Evolutionary conservation across 306 rosid genomes (phyloP).

Genomic region (Prunus mongolica): DNA sequence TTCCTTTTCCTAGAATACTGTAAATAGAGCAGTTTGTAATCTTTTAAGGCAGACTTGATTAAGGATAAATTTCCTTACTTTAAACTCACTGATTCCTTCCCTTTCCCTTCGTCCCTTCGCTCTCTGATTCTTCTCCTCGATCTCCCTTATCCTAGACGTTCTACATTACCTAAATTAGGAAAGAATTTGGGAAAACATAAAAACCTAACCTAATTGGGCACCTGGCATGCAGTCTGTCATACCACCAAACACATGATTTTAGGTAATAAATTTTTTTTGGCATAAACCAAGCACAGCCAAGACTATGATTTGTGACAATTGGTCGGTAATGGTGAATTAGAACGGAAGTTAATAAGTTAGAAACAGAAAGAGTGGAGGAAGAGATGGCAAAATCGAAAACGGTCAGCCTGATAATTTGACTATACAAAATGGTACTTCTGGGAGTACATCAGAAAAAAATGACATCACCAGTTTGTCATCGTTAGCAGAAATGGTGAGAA

Average conservation of each 20-base stretch:
- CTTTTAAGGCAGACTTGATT: too few relatives aligned
- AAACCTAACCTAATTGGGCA: not conserved
- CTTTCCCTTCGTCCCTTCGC: too few relatives aligned
- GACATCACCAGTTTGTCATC: not conserved
- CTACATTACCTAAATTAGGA: too few relatives aligned
- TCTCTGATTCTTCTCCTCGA: too few relatives aligned
- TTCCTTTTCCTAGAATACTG: too few relatives aligned
- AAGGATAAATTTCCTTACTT: too few relatives aligned
- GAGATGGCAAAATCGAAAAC: too few relatives aligned
- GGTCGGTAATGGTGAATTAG: not conserved
- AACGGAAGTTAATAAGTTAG: too few relatives aligned
- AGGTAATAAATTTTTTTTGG: not conserved
- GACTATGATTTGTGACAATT: not conserved
- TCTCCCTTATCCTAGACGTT: too few relatives aligned
- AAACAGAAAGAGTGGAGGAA: not conserved
- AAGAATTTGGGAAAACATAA: not conserved
- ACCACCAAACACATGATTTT: not conserved
- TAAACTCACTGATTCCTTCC: too few relatives aligned
- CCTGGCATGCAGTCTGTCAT: not conserved
- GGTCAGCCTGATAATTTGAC: not conserved
- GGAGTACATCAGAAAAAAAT: too few relatives aligned
- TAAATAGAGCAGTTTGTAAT: too few relatives aligned
- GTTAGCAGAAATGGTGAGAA: not conserved
- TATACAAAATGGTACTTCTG: not conserved
- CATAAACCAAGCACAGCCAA: not conserved